These are phyloP conservation scores for Heliophila coronopifolia DNA, from an alignment of 441 rosid species.

Conservation along the genomic window DNA sequence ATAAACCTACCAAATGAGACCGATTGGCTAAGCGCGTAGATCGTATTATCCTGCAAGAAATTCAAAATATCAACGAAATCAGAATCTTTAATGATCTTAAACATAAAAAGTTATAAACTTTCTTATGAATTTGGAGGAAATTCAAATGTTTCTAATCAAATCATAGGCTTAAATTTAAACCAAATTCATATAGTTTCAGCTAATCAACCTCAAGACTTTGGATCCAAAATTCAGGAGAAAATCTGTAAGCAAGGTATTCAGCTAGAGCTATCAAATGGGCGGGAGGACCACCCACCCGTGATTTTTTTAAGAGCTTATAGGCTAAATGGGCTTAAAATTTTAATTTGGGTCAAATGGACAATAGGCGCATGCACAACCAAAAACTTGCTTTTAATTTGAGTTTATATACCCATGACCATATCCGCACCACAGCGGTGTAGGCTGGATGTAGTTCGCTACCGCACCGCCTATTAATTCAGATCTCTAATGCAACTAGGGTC, in stretches of 20 bases:
- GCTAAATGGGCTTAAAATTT: too few relatives aligned
- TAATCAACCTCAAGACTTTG: not conserved
- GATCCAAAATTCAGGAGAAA: not conserved
- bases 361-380: too few relatives aligned
- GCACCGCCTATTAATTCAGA: too few relatives aligned
- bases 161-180: not conserved
- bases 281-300: too few relatives aligned
- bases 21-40: constrained; percentile 42
- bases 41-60: constrained; percentile 46
- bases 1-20: constrained; percentile 56
- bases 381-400: too few relatives aligned
- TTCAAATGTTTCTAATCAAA: not conserved
- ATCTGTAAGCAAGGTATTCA: not conserved
- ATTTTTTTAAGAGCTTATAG: too few relatives aligned
- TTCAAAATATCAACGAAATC: not conserved
- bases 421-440: too few relatives aligned
- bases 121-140: constrained; percentile 1
- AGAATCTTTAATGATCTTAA: constrained; percentile 3
- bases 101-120: constrained; percentile 10
- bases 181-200: not conserved
- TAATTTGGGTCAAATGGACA: too few relatives aligned
- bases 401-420: too few relatives aligned
- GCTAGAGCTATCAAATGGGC: too few relatives aligned
- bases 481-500: too few relatives aligned
- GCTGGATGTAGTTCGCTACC: too few relatives aligned